These are phyloP conservation scores for Vaccinium macrocarpon DNA, from an alignment of 148 eudicot species.

Conservation along the genomic window DNA sequence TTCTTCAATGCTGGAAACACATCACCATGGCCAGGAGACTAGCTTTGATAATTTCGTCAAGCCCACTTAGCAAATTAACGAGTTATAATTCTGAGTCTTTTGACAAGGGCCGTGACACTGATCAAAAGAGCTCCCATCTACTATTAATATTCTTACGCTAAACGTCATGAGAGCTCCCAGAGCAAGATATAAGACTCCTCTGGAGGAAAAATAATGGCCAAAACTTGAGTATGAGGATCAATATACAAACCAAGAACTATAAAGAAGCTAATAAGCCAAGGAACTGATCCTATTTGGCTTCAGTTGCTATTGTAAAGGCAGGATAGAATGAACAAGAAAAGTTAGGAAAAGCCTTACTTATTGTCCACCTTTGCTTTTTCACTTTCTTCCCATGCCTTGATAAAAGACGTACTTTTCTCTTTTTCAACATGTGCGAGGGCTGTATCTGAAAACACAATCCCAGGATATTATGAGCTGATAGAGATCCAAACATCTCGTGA, in stretches of 20 bases:
- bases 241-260: not conserved
- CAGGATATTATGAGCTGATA: not conserved
- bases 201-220: not conserved
- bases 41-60: too few species aligned
- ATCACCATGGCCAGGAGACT: conserved; percentile 89
- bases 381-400: conserved; percentile 96
- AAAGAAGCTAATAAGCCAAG: not conserved
- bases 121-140: not conserved
- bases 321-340: not conserved
- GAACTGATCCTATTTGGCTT: not conserved
- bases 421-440: conserved; percentile 62
- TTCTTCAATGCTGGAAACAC: conserved; percentile 89
- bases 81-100: not conserved
- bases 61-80: not conserved
- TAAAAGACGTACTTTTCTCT: conserved; percentile 71
- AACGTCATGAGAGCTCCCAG: too few species aligned
- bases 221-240: too few species aligned
- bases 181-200: too few species aligned
- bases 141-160: not conserved
- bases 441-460: conserved; percentile 38
- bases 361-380: conserved; percentile 51
- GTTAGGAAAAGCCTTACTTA: conserved; percentile 22
- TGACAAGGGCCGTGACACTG: not conserved
- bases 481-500: not conserved
- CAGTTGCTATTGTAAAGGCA: not conserved